Conservation (phyloP, 208 protist species). For the Leishmania amazonensis region DNA sequence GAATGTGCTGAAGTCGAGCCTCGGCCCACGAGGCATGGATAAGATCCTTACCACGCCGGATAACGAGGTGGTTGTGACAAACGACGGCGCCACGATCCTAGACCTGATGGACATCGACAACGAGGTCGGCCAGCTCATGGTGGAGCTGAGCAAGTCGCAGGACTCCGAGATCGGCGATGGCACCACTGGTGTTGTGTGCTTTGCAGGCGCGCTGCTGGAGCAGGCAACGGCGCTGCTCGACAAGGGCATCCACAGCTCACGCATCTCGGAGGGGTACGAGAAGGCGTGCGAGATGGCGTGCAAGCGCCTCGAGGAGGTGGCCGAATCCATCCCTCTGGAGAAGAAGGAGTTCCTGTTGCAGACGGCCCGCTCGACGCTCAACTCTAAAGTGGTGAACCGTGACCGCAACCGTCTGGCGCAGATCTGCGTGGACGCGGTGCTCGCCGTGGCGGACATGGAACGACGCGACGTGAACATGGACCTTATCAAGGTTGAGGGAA, state of each 20-base stretch:
- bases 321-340: constrained; percentile 82
- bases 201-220: constrained; percentile 99
- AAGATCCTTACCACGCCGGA: constrained; percentile 98
- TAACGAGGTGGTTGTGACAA: constrained; percentile 99
- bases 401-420: constrained; percentile 97
- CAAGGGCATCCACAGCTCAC: constrained; percentile 98
- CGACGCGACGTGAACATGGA: constrained; percentile 99
- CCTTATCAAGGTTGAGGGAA: constrained; percentile 99
- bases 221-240: constrained; percentile 97
- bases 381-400: constrained; percentile 99
- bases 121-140: constrained; percentile 99
- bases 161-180: constrained; percentile 99
- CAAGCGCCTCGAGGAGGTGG: constrained; percentile 92
- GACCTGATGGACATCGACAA: constrained; percentile 99
- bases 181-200: constrained; percentile 99
- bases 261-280: constrained; percentile 99
- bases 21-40: constrained; percentile 98
- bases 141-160: constrained; percentile 99
- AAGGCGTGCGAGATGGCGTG: constrained; percentile 96
- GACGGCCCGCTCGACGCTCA: constrained; percentile 98
- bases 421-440: constrained; percentile 99
- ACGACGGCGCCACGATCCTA: constrained; percentile 99
- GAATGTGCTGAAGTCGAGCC: constrained; percentile 97
- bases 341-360: constrained; percentile 93
- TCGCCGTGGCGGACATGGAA: constrained; percentile 99